Base-by-base conservation (phyloP, 805 yeast species). In the Ogataea chonburiensis region DNA sequence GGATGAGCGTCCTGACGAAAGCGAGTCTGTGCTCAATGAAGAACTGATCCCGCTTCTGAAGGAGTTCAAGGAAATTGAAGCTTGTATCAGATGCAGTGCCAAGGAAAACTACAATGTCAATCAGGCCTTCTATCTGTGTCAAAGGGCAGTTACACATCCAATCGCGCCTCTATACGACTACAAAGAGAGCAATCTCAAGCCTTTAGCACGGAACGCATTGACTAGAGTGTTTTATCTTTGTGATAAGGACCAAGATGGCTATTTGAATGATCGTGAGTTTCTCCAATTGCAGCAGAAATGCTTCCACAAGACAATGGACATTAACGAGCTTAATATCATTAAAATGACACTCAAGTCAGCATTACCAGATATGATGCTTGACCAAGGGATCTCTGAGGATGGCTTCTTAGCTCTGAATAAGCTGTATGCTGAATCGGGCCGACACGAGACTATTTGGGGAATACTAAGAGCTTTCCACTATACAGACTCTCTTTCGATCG, bases 361-460 rank as follows among this genome's bases (percentile, higher is more conserved):
- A 1, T 34, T 52, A 1, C 53, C 67, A 2, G 60, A 64, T 1
- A 43, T 42, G 1, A 61, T 56, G 7, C 63, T 63, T 14, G 34
- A 34, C 11, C 62, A 58, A 31, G 95, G 95, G 0, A 65, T 91
- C 2, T 74, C 86, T 0, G 73, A 70, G 34, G 77, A 74, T 29
- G 98, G 95, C 0, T 93, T 93, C 52, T 61, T 93, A 3, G 64
- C 77, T 1, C 64, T 93, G 35, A 88, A 86, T 60, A 84, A 81
- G 53, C 61, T 86, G 17, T 93, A 84, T 57, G 95, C 94, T 1
- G 95, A 87, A 48, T 76, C 77, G 23, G 99, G 98, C 0, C 68
- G 98, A 20, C 98, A 93, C 58, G 99, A 93, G 56, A 93, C 98
- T 0, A 82, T 87, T 0, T 93, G 99, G 99, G 95, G 96, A 0